Base-by-base conservation (phyloP, 805 yeast species). In the Ogataea zsoltii region DNA sequence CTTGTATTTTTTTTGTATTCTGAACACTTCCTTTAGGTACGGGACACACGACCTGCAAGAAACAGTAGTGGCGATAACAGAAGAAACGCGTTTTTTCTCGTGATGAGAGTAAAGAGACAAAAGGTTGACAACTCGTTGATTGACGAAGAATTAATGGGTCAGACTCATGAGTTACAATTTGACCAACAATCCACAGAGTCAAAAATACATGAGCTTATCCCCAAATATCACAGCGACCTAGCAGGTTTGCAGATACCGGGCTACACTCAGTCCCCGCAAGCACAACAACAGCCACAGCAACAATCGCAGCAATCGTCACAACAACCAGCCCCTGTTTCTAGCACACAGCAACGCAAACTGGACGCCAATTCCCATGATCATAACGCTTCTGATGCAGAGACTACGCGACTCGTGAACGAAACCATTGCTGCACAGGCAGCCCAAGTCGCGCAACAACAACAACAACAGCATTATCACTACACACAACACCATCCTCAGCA, bases 121-220 rank as follows among this genome's bases (percentile, higher is more conserved):
- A 58, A 58, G 34, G 47, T 55, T 16, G 60, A 58, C 30, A 49
- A 41, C 42, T 49, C 59, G 17, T 41, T 58, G 11, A 53, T 56
- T 15, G 60, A 56, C 37, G 61, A 58, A 33, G 61, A 55, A 23
- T 38, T 56, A 4, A 55, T 55, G 53, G 47, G 46, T 26, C 55
- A 56, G 38, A 34, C 53, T 19, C 56, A 55, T 40, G 57, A 53
- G 13, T 31, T 54, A 16, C 57, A 49, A 25, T 51, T 47, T 38
- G 54, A 50, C 19, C 41, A 53, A 6, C 56, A 51, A 13, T n/a
- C 43, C 13, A 30, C 53, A 11, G 57, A 50, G 37, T 35, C 56
- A n/a, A 46, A 52, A 28, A 52, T 47, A 29, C 54, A 50, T 28
- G 54, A 46, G 33, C 44, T 55, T 17, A 53, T 57, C 14, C 60